phyloP scores from a whole-genome alignment of 768 basidiomycete genomes.

The Infundibulicybe gibba region DNA sequence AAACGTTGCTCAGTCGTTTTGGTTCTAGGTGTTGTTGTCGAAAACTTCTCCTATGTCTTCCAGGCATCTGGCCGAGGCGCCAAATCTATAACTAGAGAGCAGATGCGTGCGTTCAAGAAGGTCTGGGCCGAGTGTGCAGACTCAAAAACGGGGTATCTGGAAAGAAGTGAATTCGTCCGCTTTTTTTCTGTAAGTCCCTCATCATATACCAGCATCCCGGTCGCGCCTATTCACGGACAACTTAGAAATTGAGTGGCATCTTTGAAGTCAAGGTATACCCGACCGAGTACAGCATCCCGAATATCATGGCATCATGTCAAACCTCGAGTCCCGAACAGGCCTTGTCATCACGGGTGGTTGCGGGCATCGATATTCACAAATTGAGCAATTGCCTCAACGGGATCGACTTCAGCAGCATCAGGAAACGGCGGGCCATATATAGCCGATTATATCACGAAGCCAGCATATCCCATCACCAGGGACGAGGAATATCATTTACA shows the following conservation, averaged over 20 bases:
- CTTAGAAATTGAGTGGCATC: conserved; percentile 75
- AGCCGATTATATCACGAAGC: conserved; percentile 87
- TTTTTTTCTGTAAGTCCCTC: conserved; percentile 76
- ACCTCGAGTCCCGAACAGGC: conserved; percentile 29
- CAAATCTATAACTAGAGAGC: conserved; percentile 79
- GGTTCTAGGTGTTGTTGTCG: conserved; percentile 76
- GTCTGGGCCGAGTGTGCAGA: conserved; percentile 87
- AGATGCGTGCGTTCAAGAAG: conserved; percentile 94
- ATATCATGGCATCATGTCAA: conserved; percentile 51
- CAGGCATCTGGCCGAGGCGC: conserved; percentile 81
- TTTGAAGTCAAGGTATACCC: conserved; percentile 91
- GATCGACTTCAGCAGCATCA: conserved; percentile 63
- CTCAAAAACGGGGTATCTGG: conserved; percentile 73
- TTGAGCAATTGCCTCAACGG: conserved; percentile 53
- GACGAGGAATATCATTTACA: conserved; percentile 86
- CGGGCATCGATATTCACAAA: conserved; percentile 61
- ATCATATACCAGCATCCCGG: background rate
- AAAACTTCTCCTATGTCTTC: conserved; percentile 95
- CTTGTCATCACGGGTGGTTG: conserved; percentile 30
- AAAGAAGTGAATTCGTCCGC: conserved; percentile 61
- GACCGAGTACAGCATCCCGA: conserved; percentile 54
- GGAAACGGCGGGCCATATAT: conserved; percentile 66
- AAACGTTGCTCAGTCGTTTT: background rate
- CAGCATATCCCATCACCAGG: conserved; percentile 60
- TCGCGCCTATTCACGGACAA: background rate